Conservation (phyloP, 164 flowering plant species). For the Amborella trichopoda region DNA sequence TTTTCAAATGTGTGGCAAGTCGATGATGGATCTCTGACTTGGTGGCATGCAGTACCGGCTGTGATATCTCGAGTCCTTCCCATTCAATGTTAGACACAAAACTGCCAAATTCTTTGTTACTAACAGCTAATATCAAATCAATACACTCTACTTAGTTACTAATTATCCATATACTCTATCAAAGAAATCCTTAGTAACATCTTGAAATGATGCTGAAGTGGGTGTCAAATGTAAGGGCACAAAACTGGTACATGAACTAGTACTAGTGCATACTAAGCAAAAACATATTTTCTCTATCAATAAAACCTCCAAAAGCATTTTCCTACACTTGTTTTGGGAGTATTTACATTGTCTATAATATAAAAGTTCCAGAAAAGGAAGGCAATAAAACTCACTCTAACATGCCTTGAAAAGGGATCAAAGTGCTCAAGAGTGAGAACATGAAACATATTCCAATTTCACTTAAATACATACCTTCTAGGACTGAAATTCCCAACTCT, state of each 20-base stretch:
- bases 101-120: too few species aligned
- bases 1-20: too few species aligned
- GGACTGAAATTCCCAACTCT: conserved; percentile 56
- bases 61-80: conserved; percentile 28
- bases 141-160: background rate
- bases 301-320: too few species aligned
- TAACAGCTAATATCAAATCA: background rate
- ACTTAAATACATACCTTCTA: conserved; percentile 22
- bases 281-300: background rate
- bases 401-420: background rate
- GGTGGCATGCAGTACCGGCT: too few species aligned
- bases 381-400: background rate
- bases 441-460: background rate
- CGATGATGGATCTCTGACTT: too few species aligned
- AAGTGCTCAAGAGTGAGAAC: background rate
- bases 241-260: background rate
- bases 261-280: background rate
- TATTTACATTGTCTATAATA: background rate
- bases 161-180: background rate
- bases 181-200: background rate
- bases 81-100: conserved; percentile 17
- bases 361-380: background rate
- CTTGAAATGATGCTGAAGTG: background rate
- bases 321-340: too few species aligned
- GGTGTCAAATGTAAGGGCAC: background rate